Percentiles rank a stretch among this genome's conserved stretches.
phyloP scores from a whole-genome alignment of 306 rosid species.

The Acacia confusa region DNA sequence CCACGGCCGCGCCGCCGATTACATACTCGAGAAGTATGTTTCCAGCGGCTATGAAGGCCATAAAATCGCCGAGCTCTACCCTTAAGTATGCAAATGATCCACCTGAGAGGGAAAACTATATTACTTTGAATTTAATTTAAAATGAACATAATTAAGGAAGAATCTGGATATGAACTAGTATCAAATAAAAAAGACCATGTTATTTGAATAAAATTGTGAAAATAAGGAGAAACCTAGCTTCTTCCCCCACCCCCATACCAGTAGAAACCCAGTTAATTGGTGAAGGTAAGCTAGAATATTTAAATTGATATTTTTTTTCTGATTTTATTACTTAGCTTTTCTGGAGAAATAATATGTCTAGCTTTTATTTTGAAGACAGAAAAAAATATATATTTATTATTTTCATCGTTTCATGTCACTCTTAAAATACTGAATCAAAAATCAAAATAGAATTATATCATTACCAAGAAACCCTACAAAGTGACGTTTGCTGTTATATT shows the following conservation, averaged over 20 bases:
- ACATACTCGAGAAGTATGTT: constrained; percentile 77
- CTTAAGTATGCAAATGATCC: constrained; percentile 87
- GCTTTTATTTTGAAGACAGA: no score
- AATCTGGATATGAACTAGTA: background rate
- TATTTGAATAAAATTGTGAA: background rate
- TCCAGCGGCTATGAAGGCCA: constrained; percentile 82
- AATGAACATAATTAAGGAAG: background rate
- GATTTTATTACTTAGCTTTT: no score
- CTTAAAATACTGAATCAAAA: no score
- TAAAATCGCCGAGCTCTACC: constrained; percentile 80
- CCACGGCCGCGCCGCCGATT: constrained; percentile 65
- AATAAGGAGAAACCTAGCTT: background rate
- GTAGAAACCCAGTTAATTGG: no score
- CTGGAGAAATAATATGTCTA: no score
- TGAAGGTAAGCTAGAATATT: no score
- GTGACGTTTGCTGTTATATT: background rate
- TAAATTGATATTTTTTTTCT: no score
- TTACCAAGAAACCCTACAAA: background rate
- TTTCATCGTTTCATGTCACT: background rate
- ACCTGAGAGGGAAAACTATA: constrained; percentile 34
- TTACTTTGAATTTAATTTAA: background rate
- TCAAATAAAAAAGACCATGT: background rate
- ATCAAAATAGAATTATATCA: no score
- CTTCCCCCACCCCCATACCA: no score
- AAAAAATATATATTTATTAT: no score